phyloP scores from a whole-genome alignment of 23 red algal species.

The Gracilaria gracilis region DNA sequence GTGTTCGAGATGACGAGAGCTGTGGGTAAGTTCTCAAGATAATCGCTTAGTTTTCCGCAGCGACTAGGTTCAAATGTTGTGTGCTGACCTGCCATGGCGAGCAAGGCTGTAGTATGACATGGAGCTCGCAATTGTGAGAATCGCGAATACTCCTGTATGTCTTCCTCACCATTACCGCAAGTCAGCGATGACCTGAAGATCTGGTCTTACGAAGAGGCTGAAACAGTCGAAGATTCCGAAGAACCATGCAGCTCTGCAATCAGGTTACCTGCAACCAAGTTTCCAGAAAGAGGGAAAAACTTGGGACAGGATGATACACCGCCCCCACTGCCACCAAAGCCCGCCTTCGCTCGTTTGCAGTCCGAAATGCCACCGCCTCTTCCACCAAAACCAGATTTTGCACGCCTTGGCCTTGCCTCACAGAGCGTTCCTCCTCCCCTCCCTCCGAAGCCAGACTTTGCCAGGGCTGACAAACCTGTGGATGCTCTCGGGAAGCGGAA shows the following conservation, averaged over 20 bases:
- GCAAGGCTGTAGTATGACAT: neutral
- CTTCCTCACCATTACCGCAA: conserved; percentile 31
- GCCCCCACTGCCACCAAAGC: conserved; percentile 64
- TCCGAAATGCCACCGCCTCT: conserved; percentile 45
- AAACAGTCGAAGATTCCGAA: conserved; percentile 51
- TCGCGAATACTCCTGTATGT: neutral
- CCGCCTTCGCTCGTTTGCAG: conserved; percentile 45
- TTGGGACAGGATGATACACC: neutral
- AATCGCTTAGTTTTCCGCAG: no score
- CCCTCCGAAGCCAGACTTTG: conserved; percentile 31
- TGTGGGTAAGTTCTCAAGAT: no score
- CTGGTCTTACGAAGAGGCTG: conserved; percentile 55
- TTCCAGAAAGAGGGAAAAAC: neutral
- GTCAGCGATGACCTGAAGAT: conserved; percentile 24
- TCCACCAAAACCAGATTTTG: conserved; percentile 62
- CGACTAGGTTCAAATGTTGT: neutral
- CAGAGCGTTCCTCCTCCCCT: conserved; percentile 42
- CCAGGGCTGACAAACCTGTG: conserved; percentile 15
- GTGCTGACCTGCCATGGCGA: neutral
- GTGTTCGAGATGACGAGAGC: no score
- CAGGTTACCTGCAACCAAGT: conserved; percentile 29
- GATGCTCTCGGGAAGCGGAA: conserved; percentile 29
- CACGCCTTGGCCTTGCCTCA: conserved; percentile 17
- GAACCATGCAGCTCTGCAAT: conserved; percentile 62
- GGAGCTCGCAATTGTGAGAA: neutral